Percentiles rank a stretch among this genome's conserved stretches.
Conservation (phyloP, 768 basidiomycete species). For the Agaricus bisporus region DNA sequence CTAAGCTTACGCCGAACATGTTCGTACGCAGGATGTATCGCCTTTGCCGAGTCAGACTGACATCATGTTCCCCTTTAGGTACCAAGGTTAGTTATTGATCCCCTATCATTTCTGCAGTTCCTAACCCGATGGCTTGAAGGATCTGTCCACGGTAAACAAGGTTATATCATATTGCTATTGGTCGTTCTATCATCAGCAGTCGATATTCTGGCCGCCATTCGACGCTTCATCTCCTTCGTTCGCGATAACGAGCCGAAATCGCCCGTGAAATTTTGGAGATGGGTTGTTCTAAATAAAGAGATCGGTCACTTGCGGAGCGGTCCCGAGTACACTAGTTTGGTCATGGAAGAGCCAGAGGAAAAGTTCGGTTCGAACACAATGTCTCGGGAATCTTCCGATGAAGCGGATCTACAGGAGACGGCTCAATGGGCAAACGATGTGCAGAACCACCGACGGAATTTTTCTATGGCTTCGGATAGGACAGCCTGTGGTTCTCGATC, state of each 20-base stretch:
- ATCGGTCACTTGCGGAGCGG: constrained; percentile 18
- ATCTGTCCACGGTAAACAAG: constrained; percentile 55
- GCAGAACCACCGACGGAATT: constrained; percentile 34
- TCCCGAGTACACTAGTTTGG: constrained; percentile 56
- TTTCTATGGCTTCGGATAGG: constrained; percentile 44
- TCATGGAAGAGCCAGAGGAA: constrained; percentile 45
- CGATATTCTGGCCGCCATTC: constrained; percentile 47
- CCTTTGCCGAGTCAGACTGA: constrained; percentile 14
- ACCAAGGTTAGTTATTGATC: constrained; percentile 40
- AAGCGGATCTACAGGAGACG: constrained; percentile 31
- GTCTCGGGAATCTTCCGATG: constrained; percentile 25
- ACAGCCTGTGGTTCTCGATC: constrained; percentile 47
- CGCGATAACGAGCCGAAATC: constrained; percentile 34
- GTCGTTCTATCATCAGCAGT: constrained; percentile 32
- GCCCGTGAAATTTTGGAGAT: constrained; percentile 47
- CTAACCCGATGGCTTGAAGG: constrained; percentile 19
- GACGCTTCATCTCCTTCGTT: constrained; percentile 47
- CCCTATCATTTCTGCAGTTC: neutral
- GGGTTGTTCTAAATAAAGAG: constrained; percentile 47
- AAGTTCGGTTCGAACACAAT: constrained; percentile 42
- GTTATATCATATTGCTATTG: constrained; percentile 40
- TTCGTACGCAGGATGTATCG: constrained; percentile 21
- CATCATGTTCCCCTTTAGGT: constrained; percentile 39
- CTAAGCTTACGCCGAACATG: constrained; percentile 78
- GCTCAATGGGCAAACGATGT: constrained; percentile 52